Conservation (phyloP, 2,329 filamentous ascomycete genomes). For the Escovopsis sp. region DNA sequence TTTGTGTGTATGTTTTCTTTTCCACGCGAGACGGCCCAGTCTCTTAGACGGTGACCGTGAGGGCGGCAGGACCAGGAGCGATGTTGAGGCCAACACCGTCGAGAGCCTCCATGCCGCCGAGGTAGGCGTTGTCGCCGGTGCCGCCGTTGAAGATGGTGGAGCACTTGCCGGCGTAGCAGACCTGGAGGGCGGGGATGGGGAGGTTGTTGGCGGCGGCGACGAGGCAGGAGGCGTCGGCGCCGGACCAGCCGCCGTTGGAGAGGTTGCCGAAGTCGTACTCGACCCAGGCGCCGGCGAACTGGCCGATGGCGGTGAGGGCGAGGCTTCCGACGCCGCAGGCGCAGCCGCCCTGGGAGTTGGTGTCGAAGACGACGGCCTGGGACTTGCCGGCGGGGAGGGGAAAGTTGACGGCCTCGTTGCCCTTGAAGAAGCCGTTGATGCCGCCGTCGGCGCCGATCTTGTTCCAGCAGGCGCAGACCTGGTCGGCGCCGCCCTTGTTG, state of each 20-base stretch:
- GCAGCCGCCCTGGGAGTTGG: slow-evolving; percentile 34
- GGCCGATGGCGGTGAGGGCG: slow-evolving; percentile 22
- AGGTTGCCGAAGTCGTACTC: slow-evolving; percentile 34
- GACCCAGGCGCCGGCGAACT: slow-evolving; percentile 31
- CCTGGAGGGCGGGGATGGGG: slow-evolving; percentile 20
- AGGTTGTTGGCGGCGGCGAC: slow-evolving; percentile 23
- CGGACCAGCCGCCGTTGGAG: slow-evolving; percentile 33
- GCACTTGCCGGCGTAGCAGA: slow-evolving; percentile 27
- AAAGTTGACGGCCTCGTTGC: slow-evolving; percentile 27
- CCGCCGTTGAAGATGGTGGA: slow-evolving; percentile 24
- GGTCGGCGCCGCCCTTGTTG: slow-evolving; percentile 20
- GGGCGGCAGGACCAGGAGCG: slow-evolving; percentile 12
- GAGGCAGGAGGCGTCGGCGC: slow-evolving; percentile 35
- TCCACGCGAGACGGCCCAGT: slow-evolving; percentile 7
- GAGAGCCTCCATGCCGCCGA: slow-evolving; percentile 19
- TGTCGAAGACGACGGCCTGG: slow-evolving; percentile 29
- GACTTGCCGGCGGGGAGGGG: slow-evolving; percentile 21
- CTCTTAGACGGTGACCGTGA: slow-evolving; percentile 21
- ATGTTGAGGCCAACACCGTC: slow-evolving; percentile 29
- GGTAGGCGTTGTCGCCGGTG: slow-evolving; percentile 23
- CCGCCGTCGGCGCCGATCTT: slow-evolving; percentile 32
- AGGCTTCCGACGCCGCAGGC: slow-evolving; percentile 24
- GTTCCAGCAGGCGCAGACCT: slow-evolving; percentile 32
- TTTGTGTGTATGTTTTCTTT: too few species aligned
- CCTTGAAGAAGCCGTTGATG: slow-evolving; percentile 35